These are phyloP conservation scores for Tolypocladium cylindrosporum DNA, from an alignment of 2,329 filamentous ascomycete genomes.

Conservation along the genomic window DNA sequence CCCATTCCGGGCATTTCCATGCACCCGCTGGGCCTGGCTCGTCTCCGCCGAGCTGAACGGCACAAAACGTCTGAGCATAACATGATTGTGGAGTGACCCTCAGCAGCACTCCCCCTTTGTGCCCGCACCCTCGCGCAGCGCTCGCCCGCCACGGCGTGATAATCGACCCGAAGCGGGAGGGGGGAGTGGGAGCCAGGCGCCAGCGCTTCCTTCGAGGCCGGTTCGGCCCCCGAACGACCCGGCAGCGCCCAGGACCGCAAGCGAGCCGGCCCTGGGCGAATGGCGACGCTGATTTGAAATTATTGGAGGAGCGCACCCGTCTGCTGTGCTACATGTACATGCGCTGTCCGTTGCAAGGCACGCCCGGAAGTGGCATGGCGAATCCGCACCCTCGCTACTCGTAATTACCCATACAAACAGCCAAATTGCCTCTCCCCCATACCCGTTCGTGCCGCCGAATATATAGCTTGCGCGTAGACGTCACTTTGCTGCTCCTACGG, in stretches of 20 bases:
- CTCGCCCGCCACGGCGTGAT: not conserved
- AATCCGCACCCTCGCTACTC: not conserved
- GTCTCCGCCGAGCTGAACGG: not conserved
- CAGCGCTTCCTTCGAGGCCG: not conserved
- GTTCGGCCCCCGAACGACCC: not conserved
- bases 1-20: too few species aligned
- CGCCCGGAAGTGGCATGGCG: not conserved
- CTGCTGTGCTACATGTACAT: too few species aligned
- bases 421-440: not conserved
- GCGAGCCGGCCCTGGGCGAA: not conserved
- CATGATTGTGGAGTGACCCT: not conserved
- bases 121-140: not conserved
- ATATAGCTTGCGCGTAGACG: not conserved
- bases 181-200: not conserved
- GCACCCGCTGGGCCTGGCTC: not conserved
- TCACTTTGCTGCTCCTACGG: not conserved
- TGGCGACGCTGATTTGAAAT: not conserved
- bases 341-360: not conserved
- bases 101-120: not conserved
- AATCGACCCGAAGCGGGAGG: not conserved
- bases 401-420: not conserved
- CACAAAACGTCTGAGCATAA: not conserved
- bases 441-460: not conserved
- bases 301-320: not conserved
- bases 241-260: not conserved